A percentile compares a stretch with the other conserved stretches of the same genome.
These are phyloP conservation scores for Phytophthora palmivora DNA, from an alignment of 352 stramenopile species.

Conservation along the genomic window DNA sequence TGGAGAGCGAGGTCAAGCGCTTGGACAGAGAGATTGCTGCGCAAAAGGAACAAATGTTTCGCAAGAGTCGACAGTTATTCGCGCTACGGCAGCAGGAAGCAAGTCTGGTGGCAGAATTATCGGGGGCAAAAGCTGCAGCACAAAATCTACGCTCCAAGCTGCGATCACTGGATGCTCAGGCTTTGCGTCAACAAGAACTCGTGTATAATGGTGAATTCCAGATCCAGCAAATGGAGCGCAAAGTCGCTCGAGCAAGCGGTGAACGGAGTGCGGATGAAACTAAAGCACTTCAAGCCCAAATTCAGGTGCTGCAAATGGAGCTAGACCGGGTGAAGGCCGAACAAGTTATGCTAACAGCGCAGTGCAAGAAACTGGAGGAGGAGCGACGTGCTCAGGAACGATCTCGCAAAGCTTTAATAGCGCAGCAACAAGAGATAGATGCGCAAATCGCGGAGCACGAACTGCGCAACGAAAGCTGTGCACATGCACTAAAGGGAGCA, in stretches of 20 bases:
- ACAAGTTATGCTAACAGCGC: conserved; percentile 88
- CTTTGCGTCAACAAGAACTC: conserved; percentile 93
- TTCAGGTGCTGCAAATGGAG: conserved; percentile 91
- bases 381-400: conserved; percentile 86
- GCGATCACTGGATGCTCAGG: conserved; percentile 90
- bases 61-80: conserved; percentile 91
- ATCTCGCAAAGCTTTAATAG: conserved; percentile 76
- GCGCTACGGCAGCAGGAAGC: conserved; percentile 88
- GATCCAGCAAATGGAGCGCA: conserved; percentile 97
- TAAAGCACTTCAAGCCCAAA: conserved; percentile 90
- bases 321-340: conserved; percentile 90
- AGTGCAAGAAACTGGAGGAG: conserved; percentile 94
- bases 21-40: conserved; percentile 81
- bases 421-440: conserved; percentile 82
- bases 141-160: conserved; percentile 93
- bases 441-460: conserved; percentile 89
- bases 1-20: conserved; percentile 65
- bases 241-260: conserved; percentile 92
- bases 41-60: conserved; percentile 95
- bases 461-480: conserved; percentile 91
- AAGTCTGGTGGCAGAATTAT: conserved; percentile 92
- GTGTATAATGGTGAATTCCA: conserved; percentile 98
- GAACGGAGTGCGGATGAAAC: conserved; percentile 96
- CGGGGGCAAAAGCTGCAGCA: conserved; percentile 83
- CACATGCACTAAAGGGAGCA: conserved; percentile 82